Percentiles rank a stretch among this genome's conserved stretches.
phyloP scores from a whole-genome alignment of 1,284 basidiomycete species.

The Caloboletus firmus region DNA sequence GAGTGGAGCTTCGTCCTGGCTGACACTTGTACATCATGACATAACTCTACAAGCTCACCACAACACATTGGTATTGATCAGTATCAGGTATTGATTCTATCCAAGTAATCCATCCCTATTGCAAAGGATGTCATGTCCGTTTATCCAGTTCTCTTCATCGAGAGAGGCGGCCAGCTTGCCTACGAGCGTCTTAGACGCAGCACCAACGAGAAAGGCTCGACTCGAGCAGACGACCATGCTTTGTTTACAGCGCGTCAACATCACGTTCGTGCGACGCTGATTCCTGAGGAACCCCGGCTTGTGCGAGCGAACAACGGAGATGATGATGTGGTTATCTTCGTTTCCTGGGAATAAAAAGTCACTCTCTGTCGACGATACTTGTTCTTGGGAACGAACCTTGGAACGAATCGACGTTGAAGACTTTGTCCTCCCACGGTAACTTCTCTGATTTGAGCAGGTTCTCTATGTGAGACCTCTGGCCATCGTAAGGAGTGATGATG shows the following conservation, averaged over 20 bases:
- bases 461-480: slow-evolving; percentile 57
- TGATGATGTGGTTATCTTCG: slow-evolving; percentile 54
- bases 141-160: slow-evolving; percentile 42
- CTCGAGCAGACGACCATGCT: slow-evolving; percentile 56
- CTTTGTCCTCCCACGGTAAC: slow-evolving; percentile 54
- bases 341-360: slow-evolving; percentile 26
- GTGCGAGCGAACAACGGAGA: slow-evolving; percentile 55
- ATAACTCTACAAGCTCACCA: neutral
- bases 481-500: slow-evolving; percentile 54
- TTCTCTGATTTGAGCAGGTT: slow-evolving; percentile 40
- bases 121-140: slow-evolving; percentile 8
- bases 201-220: slow-evolving; percentile 43
- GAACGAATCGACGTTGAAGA: slow-evolving; percentile 65
- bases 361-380: slow-evolving; percentile 23
- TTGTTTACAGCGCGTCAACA: slow-evolving; percentile 61
- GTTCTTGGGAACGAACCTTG: slow-evolving; percentile 46
- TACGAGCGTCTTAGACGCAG: slow-evolving; percentile 44
- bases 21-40: neutral
- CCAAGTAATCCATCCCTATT: neutral
- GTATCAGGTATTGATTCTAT: neutral
- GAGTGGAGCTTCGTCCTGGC: no score
- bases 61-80: neutral
- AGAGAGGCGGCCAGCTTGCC: slow-evolving; percentile 45
- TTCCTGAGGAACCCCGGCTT: slow-evolving; percentile 50
- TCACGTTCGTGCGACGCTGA: slow-evolving; percentile 61